These are phyloP conservation scores for Hansenula anomala DNA, from an alignment of 1,139 yeast genomes.

Conservation along the genomic window DNA sequence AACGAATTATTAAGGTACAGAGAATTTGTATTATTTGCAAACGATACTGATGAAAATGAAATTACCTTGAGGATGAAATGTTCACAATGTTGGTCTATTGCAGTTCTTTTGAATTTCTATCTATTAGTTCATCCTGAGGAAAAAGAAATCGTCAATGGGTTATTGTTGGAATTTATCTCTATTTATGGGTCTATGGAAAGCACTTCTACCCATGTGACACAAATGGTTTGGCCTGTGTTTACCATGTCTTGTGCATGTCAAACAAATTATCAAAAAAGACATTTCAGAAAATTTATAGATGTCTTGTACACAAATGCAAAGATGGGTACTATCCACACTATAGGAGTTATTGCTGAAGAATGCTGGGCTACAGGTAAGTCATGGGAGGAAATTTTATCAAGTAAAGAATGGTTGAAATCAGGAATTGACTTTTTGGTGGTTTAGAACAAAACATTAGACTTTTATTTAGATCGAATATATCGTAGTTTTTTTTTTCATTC, in stretches of 20 bases:
- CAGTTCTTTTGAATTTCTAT: conserved; percentile 36
- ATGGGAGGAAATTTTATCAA: conserved; percentile 36
- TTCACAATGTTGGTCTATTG: conserved; percentile 52
- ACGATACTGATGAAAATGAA: conserved; percentile 25
- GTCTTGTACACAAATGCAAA: conserved; percentile 40
- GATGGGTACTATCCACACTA: conserved; percentile 45
- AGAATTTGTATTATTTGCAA: conserved; percentile 36
- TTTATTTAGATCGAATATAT: too few relatives aligned
- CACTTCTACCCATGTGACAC: conserved; percentile 42
- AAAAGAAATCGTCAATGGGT: conserved; percentile 24
- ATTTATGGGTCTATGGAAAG: conserved; percentile 40
- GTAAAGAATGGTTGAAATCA: conserved; percentile 39
- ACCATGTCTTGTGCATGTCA: conserved; percentile 40
- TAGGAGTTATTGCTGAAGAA: conserved; percentile 34
- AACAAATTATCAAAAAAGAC: conserved; percentile 26
- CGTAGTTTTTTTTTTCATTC: too few relatives aligned
- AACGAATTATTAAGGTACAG: conserved; percentile 35
- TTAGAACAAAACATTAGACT: neutral
- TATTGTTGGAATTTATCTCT: conserved; percentile 40
- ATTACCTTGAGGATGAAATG: conserved; percentile 33
- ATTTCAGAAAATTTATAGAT: conserved; percentile 31
- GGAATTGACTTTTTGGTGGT: conserved; percentile 47
- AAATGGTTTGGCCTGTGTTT: conserved; percentile 58
- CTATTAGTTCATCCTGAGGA: conserved; percentile 28
- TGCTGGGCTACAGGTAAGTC: conserved; percentile 37